Conservation (phyloP, 495 filamentous ascomycete species). For the Talaromyces wortmannii region DNA sequence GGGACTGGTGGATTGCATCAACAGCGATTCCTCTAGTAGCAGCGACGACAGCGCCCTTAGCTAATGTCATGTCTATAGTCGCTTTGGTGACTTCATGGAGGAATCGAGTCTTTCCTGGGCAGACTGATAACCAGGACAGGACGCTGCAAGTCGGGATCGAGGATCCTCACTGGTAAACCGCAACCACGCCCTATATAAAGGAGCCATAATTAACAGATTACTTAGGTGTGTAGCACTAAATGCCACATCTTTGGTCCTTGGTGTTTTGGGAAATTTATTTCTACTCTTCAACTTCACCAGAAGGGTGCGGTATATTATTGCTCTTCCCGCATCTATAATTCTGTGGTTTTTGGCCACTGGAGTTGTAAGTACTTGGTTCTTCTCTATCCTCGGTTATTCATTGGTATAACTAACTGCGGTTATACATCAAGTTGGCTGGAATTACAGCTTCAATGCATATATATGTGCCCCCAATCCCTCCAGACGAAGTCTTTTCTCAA, state of each 20-base stretch:
- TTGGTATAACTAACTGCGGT: no score
- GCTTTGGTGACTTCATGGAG: slow-evolving; percentile 65
- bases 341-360: slow-evolving; percentile 60
- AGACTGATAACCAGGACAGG: slow-evolving; percentile 10
- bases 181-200: no score
- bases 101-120: slow-evolving; percentile 25
- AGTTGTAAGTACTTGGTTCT: slow-evolving; percentile 44
- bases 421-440: slow-evolving; percentile 43
- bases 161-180: slow-evolving; percentile 47
- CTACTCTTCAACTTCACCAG: slow-evolving; percentile 81
- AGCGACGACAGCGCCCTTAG: slow-evolving; percentile 64
- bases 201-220: not conserved
- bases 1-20: slow-evolving; percentile 72
- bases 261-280: slow-evolving; percentile 63
- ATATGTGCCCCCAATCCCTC: slow-evolving; percentile 50
- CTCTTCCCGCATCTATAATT: slow-evolving; percentile 61
- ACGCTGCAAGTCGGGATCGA: slow-evolving; percentile 29
- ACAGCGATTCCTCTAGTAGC: slow-evolving; percentile 70
- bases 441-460: slow-evolving; percentile 54
- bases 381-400: not conserved
- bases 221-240: slow-evolving; percentile 49
- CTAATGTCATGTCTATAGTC: slow-evolving; percentile 71
- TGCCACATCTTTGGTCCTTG: slow-evolving; percentile 56
- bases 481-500: slow-evolving; percentile 59
- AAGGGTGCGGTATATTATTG: slow-evolving; percentile 69